Evolutionary conservation across 164 flowering plant species (phyloP).

Genomic region (Stephania japonica): DNA sequence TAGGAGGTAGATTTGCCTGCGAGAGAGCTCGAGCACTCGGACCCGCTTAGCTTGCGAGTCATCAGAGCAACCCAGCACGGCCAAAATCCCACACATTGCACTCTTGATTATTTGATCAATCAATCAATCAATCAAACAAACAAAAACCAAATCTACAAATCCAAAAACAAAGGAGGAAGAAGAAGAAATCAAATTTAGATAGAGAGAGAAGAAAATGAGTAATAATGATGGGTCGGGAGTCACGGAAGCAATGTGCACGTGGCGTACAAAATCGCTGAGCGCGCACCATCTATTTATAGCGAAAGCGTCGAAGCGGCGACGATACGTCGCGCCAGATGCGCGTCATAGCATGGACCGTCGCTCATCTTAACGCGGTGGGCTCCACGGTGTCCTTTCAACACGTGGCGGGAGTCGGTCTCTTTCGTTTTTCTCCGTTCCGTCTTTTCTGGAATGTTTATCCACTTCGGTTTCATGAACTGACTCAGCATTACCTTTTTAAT

Average conservation of each 20-base stretch:
- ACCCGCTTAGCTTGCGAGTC: constrained; percentile 72
- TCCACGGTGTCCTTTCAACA: neutral
- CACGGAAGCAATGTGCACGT: neutral
- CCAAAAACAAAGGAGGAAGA: neutral
- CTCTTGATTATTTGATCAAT: neutral
- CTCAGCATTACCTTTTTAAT: neutral
- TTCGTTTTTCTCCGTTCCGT: no score
- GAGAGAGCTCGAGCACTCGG: constrained; percentile 79
- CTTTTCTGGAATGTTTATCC: neutral
- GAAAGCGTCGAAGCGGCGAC: neutral
- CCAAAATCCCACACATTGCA: constrained; percentile 76
- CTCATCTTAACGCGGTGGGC: neutral
- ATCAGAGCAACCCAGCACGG: constrained; percentile 76
- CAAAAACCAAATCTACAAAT: no score
- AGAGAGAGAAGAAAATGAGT: neutral
- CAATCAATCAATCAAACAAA: neutral
- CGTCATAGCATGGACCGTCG: neutral
- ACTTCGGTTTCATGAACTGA: neutral
- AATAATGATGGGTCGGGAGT: neutral
- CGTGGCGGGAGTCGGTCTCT: neutral
- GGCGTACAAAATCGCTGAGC: neutral
- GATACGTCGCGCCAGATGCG: neutral
- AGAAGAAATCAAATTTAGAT: neutral
- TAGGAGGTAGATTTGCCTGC: constrained; percentile 53
- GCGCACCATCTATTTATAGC: neutral